phyloP scores from a whole-genome alignment of 208 protist species.

The Perkinsela sp. region DNA sequence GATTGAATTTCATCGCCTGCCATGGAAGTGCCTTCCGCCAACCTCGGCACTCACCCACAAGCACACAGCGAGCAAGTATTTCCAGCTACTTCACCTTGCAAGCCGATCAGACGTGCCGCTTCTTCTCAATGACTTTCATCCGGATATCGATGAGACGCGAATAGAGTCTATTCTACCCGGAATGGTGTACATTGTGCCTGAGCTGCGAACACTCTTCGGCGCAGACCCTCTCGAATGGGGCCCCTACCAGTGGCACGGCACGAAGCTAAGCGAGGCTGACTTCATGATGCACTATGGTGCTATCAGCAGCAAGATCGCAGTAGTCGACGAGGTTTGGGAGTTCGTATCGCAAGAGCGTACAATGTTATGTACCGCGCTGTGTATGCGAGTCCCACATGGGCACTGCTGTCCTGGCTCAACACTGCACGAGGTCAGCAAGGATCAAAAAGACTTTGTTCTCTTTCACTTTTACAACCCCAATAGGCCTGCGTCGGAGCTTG shows the following conservation, averaged over 20 bases:
- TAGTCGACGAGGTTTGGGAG: background rate
- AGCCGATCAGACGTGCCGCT: background rate
- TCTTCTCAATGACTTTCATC: background rate
- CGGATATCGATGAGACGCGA: background rate
- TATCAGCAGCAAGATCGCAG: background rate
- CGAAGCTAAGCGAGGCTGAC: background rate
- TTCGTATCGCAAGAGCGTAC: background rate
- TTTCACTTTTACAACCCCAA: background rate
- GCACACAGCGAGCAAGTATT: background rate
- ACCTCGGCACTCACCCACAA: background rate
- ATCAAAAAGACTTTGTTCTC: background rate
- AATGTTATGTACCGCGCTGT: background rate
- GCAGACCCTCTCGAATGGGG: background rate
- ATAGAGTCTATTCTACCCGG: background rate
- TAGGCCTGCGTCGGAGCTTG: background rate
- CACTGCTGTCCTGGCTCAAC: background rate
- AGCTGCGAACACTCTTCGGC: background rate
- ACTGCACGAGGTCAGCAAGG: background rate
- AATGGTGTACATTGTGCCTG: background rate
- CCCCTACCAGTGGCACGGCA: background rate
- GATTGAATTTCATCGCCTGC: conserved; percentile 1
- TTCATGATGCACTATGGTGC: background rate
- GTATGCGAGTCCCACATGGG: background rate
- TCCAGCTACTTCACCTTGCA: background rate
- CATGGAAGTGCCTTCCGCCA: background rate